phyloP scores from a whole-genome alignment of 805 yeast genomes.

The Barnettozyma salicaria region DNA sequence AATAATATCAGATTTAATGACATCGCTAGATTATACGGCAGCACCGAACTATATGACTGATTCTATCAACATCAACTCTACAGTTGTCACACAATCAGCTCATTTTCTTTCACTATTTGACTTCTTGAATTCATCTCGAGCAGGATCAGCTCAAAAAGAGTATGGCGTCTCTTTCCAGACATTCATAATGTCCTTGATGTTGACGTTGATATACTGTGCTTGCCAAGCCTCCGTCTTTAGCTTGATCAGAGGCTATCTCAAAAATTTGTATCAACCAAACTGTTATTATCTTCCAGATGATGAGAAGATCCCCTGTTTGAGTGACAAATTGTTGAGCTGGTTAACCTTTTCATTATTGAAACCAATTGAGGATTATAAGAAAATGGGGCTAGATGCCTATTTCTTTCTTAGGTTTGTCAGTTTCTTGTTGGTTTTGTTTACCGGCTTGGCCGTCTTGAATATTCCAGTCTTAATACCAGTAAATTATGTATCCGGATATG shows the following conservation, averaged over 20 bases:
- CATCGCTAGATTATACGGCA: slow-evolving; percentile 2
- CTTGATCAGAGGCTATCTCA: slow-evolving; percentile 31
- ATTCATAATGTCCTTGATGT: slow-evolving; percentile 47
- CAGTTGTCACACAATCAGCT: slow-evolving; percentile 8
- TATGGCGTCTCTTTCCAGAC: slow-evolving; percentile 54
- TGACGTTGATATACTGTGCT: slow-evolving; percentile 48
- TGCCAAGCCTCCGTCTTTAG: slow-evolving; percentile 44
- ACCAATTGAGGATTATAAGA: slow-evolving; percentile 39
- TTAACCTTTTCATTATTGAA: slow-evolving; percentile 36
- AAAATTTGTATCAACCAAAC: slow-evolving; percentile 50
- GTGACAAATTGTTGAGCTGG: slow-evolving; percentile 52
- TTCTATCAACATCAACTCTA: too few species aligned
- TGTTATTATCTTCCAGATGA: slow-evolving; percentile 35
- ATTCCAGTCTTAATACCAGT: slow-evolving; percentile 60
- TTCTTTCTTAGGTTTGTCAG: slow-evolving; percentile 60
- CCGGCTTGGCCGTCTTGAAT: slow-evolving; percentile 45
- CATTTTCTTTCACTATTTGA: slow-evolving; percentile 24
- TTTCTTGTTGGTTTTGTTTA: slow-evolving; percentile 45
- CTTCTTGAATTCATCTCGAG: slow-evolving; percentile 47
- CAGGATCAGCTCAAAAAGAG: slow-evolving; percentile 52
- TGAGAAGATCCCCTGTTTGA: slow-evolving; percentile 34
- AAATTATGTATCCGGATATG: slow-evolving; percentile 37
- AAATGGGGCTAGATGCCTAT: slow-evolving; percentile 68
- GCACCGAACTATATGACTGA: too few species aligned
- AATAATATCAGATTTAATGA: too few species aligned